These are phyloP conservation scores for Hypoxylon cercidicola DNA, from an alignment of 495 filamentous ascomycete genomes.

Conservation along the genomic window DNA sequence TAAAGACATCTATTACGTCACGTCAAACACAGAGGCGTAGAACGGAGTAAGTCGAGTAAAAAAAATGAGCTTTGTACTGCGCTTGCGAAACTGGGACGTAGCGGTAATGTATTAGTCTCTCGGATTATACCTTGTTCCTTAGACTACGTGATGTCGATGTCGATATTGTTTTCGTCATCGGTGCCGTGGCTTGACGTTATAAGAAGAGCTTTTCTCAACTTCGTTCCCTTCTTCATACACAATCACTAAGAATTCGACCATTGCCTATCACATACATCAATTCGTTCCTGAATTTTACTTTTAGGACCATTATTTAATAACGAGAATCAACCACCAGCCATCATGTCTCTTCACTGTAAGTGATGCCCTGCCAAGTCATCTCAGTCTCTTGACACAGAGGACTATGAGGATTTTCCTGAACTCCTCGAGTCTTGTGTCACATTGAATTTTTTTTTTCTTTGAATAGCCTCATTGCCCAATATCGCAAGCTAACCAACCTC, in stretches of 20 bases:
- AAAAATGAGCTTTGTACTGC: conserved; percentile 7
- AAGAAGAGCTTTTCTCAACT: conserved; percentile 35
- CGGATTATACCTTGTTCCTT: conserved; percentile 30
- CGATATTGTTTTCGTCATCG: conserved; percentile 41
- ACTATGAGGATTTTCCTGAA: not conserved
- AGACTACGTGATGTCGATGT: conserved; percentile 4
- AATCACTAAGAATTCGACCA: conserved; percentile 9
- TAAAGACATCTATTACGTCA: conserved; percentile 42
- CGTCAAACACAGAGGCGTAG: conserved; percentile 13
- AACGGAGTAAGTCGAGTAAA: not conserved
- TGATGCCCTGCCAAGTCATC: conserved; percentile 19
- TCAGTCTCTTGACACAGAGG: conserved; percentile 2
- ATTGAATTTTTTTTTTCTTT: too few relatives aligned
- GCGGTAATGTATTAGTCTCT: conserved; percentile 5
- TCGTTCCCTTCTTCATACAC: conserved; percentile 3
- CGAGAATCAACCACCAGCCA: conserved; percentile 41
- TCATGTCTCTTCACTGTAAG: conserved; percentile 70
- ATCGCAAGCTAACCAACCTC: conserved; percentile 34
- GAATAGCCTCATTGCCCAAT: too few relatives aligned
- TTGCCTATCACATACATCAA: conserved; percentile 17
- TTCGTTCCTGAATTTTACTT: not conserved
- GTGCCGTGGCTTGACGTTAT: conserved; percentile 35
- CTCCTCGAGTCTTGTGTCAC: too few relatives aligned
- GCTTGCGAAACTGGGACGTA: conserved; percentile 15
- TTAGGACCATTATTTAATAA: conserved; percentile 8